Base-by-base conservation (phyloP, 2,329 filamentous ascomycete species). In the Pseudocercospora fuligena region DNA sequence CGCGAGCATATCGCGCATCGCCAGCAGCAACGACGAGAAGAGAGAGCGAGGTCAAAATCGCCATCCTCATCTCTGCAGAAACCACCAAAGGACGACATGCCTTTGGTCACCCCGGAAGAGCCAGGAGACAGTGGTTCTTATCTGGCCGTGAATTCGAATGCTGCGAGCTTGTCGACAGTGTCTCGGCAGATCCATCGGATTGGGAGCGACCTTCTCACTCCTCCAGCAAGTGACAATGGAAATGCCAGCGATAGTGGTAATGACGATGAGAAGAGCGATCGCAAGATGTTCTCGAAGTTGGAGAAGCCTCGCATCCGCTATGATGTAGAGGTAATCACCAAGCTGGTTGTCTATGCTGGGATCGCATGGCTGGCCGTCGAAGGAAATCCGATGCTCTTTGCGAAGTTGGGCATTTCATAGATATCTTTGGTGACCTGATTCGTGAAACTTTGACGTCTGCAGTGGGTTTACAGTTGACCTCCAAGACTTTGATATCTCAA, bases 271-370 rank as follows among this genome's bases (percentile, higher is more conserved):
- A 73, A 72, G 51, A 72, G 78, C 47, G 80, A 79, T 27, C 80
- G 78, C 72, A 91, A 96, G 77, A 90, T 98, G 78, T 97, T 98
- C 79, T 90, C 89, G 53, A 88, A 86, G 76, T 84, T 98, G 63
- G 90, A 93, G 69, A 92, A 91, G 80, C 93, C 95, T 58, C 88
- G 95, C 72, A 94, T 97, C 66, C 86, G 94, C 73, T 99, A 98
- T 76, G 95, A 99, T 80, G 94, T 98, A n/a, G 95, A 99, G 80
- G 94, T 99, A 46, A 91, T 99, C 43, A 98, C 95, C 5, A 98
- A 97, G 81, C 80, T 99, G 67, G 91, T 99, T 73, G 93, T 99
- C 25, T 99, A 99, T 82, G 87, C 91, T 66, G 95, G 94, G 93
- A 97, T 97, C 78, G 93, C 86, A 60, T 93, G 90, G 89, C 82